These are phyloP conservation scores for Penicillium pancosmium DNA, from an alignment of 495 filamentous ascomycete species.

Conservation along the genomic window DNA sequence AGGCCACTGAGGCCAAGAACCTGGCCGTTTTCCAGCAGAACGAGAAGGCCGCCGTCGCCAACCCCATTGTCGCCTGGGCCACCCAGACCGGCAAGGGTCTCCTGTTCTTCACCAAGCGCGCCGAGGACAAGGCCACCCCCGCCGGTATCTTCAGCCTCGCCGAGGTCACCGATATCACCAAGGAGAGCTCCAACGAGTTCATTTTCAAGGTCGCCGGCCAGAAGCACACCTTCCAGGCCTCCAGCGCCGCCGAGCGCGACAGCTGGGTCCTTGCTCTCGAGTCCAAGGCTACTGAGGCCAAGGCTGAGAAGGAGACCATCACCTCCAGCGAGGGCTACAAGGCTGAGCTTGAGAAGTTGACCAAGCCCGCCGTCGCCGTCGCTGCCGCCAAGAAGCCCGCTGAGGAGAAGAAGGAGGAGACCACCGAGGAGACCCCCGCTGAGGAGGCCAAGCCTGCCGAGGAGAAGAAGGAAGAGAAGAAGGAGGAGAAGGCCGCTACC, in stretches of 20 bases:
- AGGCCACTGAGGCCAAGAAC: slow-evolving; percentile 74
- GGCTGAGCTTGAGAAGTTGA: slow-evolving; percentile 70
- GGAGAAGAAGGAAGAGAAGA: slow-evolving; percentile 44
- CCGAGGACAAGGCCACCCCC: slow-evolving; percentile 76
- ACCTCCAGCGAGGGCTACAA: slow-evolving; percentile 77
- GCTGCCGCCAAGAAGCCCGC: slow-evolving; percentile 47
- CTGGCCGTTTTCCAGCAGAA: slow-evolving; percentile 74
- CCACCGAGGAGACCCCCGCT: slow-evolving; percentile 34
- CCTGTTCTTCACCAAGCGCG: slow-evolving; percentile 86
- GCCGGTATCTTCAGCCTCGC: slow-evolving; percentile 82
- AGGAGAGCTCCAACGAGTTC: slow-evolving; percentile 78
- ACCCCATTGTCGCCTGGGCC: slow-evolving; percentile 84
- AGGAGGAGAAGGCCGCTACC: slow-evolving; percentile 50
- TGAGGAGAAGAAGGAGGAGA: slow-evolving; percentile 43
- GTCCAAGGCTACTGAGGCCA: slow-evolving; percentile 75
- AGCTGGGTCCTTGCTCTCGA: slow-evolving; percentile 83
- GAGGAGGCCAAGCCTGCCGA: slow-evolving; percentile 45
- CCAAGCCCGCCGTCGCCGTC: slow-evolving; percentile 50
- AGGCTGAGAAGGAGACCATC: slow-evolving; percentile 69
- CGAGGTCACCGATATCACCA: slow-evolving; percentile 77
- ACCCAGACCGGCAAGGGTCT: slow-evolving; percentile 94
- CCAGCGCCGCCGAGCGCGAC: slow-evolving; percentile 75
- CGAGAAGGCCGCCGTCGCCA: slow-evolving; percentile 78
- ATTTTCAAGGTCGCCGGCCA: slow-evolving; percentile 78
- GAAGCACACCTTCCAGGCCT: slow-evolving; percentile 88